These are phyloP conservation scores for Lonicera japonica DNA, from an alignment of 129 eudicot species.

Conservation along the genomic window DNA sequence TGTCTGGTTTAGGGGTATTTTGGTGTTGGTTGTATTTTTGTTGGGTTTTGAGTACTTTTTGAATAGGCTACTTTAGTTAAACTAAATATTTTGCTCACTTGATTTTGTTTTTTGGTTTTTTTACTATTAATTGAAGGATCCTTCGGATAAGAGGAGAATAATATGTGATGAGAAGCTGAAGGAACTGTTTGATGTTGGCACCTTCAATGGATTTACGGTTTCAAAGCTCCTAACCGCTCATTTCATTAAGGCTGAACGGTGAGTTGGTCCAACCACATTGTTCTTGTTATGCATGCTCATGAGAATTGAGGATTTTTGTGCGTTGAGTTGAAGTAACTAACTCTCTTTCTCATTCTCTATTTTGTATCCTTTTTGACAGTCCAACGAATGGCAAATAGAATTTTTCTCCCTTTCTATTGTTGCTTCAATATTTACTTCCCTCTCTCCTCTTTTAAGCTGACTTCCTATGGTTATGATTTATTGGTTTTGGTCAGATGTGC, in stretches of 20 bases:
- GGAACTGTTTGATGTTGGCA: slow-evolving; percentile 78
- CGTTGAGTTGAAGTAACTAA: slow-evolving; percentile 18
- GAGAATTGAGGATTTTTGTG: slow-evolving; percentile 27
- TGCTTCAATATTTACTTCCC: neutral
- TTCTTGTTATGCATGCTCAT: slow-evolving; percentile 6
- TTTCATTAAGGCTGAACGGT: slow-evolving; percentile 57
- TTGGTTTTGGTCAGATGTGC: neutral
- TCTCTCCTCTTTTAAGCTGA: neutral
- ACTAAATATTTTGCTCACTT: neutral
- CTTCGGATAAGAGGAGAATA: slow-evolving; percentile 72
- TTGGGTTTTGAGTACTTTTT: neutral
- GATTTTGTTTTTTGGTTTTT: neutral
- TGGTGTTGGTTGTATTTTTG: neutral
- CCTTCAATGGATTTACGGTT: slow-evolving; percentile 59
- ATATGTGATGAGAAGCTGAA: slow-evolving; percentile 84
- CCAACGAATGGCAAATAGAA: slow-evolving; percentile 8
- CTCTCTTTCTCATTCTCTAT: slow-evolving; percentile 14
- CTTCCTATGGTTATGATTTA: neutral
- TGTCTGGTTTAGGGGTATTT: neutral
- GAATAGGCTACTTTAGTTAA: no score
- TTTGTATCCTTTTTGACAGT: slow-evolving; percentile 8
- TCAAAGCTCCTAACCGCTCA: slow-evolving; percentile 57
- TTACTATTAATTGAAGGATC: slow-evolving; percentile 60
- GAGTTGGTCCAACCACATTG: slow-evolving; percentile 17
- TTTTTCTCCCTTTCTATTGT: neutral